These are phyloP conservation scores for Kokia cookei DNA, from an alignment of 441 rosid genomes.

Conservation along the genomic window DNA sequence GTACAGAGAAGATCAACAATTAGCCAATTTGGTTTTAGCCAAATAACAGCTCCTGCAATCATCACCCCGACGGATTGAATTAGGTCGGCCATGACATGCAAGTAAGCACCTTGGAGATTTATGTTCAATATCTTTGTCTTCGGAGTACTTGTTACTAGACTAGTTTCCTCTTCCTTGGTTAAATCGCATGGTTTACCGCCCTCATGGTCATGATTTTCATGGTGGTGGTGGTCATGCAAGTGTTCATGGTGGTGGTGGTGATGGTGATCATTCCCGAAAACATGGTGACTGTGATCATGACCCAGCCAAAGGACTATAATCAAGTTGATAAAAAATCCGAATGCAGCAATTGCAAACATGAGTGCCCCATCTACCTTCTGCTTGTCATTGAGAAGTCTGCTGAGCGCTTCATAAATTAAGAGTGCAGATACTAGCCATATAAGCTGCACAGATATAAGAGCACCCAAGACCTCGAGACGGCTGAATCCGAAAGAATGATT, in stretches of 20 bases:
- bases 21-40: constrained; percentile 54
- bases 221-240: constrained; percentile 1
- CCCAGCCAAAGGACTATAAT: constrained; percentile 60
- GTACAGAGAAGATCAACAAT: constrained; percentile 77
- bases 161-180: constrained; percentile 26
- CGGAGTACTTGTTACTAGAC: constrained; percentile 20
- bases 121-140: constrained; percentile 38
- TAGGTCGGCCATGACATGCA: constrained; percentile 69
- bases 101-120: constrained; percentile 77
- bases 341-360: constrained; percentile 62
- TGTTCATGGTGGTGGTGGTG: constrained; percentile 19
- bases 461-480: constrained; percentile 71
- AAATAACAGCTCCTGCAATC: constrained; percentile 69
- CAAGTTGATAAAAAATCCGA: constrained; percentile 54
- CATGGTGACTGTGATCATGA: constrained; percentile 28
- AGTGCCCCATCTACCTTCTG: constrained; percentile 45
- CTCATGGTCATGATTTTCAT: constrained; percentile 15
- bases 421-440: constrained; percentile 70
- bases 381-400: constrained; percentile 40
- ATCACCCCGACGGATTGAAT: constrained; percentile 74
- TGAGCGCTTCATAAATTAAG: constrained; percentile 52
- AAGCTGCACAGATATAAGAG: constrained; percentile 70
- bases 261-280: constrained; percentile 19
- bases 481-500: constrained; percentile 58
- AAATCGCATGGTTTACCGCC: constrained; percentile 9